Base-by-base conservation (phyloP, 495 filamentous ascomycete species). In the Parathielavia hyrcaniae region DNA sequence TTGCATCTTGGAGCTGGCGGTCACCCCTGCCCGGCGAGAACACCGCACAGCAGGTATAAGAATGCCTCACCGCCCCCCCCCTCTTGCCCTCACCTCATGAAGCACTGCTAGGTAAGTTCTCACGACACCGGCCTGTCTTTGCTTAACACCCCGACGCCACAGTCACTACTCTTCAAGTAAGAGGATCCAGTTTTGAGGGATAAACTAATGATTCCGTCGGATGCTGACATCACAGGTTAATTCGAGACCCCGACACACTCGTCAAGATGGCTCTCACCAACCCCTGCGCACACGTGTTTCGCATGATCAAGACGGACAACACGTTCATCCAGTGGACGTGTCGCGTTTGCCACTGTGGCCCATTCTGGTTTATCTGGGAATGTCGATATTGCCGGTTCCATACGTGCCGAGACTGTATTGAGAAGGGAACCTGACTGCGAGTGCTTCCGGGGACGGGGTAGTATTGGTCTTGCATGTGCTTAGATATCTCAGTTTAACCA, bases 351-450 rank as follows among this genome's bases (percentile, higher is more conserved):
- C 83, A 86, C 63, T 83, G 81, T 4, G 88, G 88, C 6, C 88
- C 88, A 5, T 86, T 89, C 69, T 89, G 86, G 86, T 86, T 80
- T 71, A 90, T 91, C 67, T 89, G 81, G 67, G 85, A 90, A 71
- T 91, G 87, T 77, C 72, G 75, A 61, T 84, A 85, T 65, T 91
- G 88, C 79, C 85, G 86, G 70, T 71, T 88, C 44, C 87, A 89
- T 74, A 81, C 81, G 19, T 91, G 88, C 69, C 73, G 82, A 43
- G 75, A 79, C 35, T 90, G 87, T 68, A 78, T 82, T n/a, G n/a
- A n/a, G 47, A 71, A 79, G 61, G 83, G 79, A 48, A 79, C 78
- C 41, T 48, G 48, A 45, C 23, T 38, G n/a, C n/a, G n/a, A n/a
- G n/a, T n/a, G n/a, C n/a, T n/a, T n/a, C n/a, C n/a, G n/a, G n/a